phyloP scores from a whole-genome alignment of 345 rosid genomes.

The Carallia pectinifolia region DNA sequence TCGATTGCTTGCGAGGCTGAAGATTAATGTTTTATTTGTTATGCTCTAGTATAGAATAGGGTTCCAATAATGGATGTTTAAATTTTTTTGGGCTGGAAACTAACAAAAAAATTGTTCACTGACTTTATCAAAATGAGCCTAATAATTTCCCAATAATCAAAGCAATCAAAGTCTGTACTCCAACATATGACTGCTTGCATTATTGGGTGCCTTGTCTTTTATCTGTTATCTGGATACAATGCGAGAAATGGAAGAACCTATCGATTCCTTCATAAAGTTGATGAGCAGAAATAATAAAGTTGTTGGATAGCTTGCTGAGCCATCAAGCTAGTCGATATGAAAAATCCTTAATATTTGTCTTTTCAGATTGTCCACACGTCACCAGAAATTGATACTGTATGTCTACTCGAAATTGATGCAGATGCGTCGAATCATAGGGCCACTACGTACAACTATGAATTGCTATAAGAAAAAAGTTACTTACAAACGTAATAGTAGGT shows the following conservation, averaged over 20 bases:
- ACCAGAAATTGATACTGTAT: slow-evolving; percentile 27
- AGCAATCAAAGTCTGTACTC: slow-evolving; percentile 19
- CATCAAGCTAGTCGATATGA: slow-evolving; percentile 61
- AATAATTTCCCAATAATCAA: slow-evolving; percentile 19
- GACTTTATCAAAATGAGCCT: slow-evolving; percentile 8
- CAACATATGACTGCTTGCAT: slow-evolving; percentile 38
- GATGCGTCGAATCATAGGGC: slow-evolving; percentile 10
- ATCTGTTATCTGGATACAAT: slow-evolving; percentile 47
- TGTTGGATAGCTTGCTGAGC: slow-evolving; percentile 46
- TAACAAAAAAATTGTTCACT: slow-evolving; percentile 17
- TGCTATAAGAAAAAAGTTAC: not conserved
- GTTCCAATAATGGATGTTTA: slow-evolving; percentile 6
- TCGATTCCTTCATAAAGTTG: slow-evolving; percentile 37
- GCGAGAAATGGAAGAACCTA: slow-evolving; percentile 39
- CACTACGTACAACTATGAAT: not conserved
- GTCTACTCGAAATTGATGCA: not conserved
- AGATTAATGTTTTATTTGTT: not conserved
- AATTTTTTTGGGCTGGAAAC: slow-evolving; percentile 16
- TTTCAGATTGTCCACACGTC: slow-evolving; percentile 71
- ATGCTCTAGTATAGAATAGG: not conserved
- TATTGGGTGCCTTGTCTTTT: slow-evolving; percentile 36
- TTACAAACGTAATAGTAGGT: too few species aligned
- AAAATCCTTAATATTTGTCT: slow-evolving; percentile 97
- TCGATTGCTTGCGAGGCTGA: too few species aligned
- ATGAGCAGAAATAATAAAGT: slow-evolving; percentile 36